Percentiles rank a stretch among this genome's conserved stretches.
Evolutionary conservation across 257 asterid species (phyloP).

Genomic region (Orobanche coerulescens): DNA sequence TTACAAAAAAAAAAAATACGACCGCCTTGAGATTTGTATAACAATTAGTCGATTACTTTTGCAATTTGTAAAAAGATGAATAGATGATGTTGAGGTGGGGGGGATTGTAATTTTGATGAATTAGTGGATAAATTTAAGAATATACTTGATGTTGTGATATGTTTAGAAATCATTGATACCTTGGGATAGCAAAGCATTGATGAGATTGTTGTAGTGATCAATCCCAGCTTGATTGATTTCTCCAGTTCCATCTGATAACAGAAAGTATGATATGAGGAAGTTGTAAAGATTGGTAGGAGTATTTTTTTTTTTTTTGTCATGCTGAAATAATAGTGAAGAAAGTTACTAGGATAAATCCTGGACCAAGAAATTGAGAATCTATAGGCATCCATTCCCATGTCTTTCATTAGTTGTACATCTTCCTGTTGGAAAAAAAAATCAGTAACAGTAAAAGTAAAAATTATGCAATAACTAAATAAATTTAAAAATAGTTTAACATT

Average conservation of each 20-base stretch:
- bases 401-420: slow-evolving; percentile 69
- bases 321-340: neutral
- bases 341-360: slow-evolving; percentile 76
- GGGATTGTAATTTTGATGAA: no score
- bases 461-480: neutral
- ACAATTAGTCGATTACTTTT: no score
- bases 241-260: slow-evolving; percentile 67
- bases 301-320: no score
- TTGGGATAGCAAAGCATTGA: slow-evolving; percentile 57
- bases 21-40: no score
- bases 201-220: slow-evolving; percentile 73
- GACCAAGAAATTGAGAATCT: slow-evolving; percentile 93
- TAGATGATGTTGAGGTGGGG: no score
- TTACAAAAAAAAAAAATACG: no score
- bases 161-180: slow-evolving; percentile 27
- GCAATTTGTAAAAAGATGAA: no score
- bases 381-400: slow-evolving; percentile 92
- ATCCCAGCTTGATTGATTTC: slow-evolving; percentile 71
- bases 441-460: no score
- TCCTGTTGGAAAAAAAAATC: slow-evolving; percentile 33
- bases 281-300: no score
- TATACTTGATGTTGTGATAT: neutral
- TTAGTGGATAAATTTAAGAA: no score
- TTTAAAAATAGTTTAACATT: no score
- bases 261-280: neutral